These are phyloP conservation scores for Paramicrosporidium saccamoebae DNA, from an alignment of 371 early-diverging fungal genomes.

Conservation along the genomic window DNA sequence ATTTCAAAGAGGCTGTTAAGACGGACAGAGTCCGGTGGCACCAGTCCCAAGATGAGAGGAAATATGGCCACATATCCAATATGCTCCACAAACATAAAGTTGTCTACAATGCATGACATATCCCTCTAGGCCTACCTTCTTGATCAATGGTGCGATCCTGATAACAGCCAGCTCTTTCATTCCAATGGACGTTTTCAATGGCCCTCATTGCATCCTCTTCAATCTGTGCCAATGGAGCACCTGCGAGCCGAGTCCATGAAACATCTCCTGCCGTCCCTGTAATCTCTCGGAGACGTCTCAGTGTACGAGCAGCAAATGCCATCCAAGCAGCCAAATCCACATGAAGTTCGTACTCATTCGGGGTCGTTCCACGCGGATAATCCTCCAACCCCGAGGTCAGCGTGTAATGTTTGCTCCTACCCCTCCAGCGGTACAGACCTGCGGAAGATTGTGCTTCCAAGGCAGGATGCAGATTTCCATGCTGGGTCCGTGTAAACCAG, in stretches of 20 bases:
- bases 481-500: conserved; percentile 50
- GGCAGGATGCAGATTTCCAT: conserved; percentile 19
- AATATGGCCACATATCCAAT: conserved; percentile 53
- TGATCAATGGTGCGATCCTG: neutral
- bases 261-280: too few species aligned
- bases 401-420: conserved; percentile 42
- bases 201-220: too few species aligned
- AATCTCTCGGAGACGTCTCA: too few species aligned
- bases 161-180: neutral
- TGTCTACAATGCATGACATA: too few species aligned
- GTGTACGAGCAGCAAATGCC: conserved; percentile 28
- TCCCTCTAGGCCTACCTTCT: too few species aligned
- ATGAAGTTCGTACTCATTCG: conserved; percentile 47
- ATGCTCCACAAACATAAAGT: conserved; percentile 30
- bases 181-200: too few species aligned
- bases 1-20: conserved; percentile 30
- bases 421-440: conserved; percentile 69
- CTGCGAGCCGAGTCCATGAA: too few species aligned
- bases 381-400: conserved; percentile 81
- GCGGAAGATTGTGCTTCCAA: conserved; percentile 10
- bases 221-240: too few species aligned
- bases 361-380: conserved; percentile 48
- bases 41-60: conserved; percentile 36
- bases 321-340: conserved; percentile 69
- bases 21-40: conserved; percentile 26